These are phyloP conservation scores for Phlyctochytrium arcticum DNA, from an alignment of 192 early-diverging fungal genomes.

Conservation along the genomic window DNA sequence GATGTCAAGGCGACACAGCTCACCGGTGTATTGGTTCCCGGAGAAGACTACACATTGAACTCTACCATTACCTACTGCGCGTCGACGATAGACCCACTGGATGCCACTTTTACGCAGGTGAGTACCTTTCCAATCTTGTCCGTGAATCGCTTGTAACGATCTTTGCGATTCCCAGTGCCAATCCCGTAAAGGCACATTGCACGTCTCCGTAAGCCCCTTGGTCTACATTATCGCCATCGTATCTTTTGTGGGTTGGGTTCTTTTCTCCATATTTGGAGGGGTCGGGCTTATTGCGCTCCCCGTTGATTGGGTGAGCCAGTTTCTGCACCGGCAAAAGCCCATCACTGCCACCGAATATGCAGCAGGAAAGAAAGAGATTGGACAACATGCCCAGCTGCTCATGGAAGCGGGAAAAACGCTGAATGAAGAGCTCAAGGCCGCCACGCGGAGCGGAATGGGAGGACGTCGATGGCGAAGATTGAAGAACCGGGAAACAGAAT, in stretches of 20 bases:
- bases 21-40: slow-evolving; percentile 13
- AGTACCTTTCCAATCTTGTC: no score
- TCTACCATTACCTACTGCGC: slow-evolving; percentile 7
- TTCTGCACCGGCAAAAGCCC: slow-evolving; percentile 50
- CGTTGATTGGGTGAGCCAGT: slow-evolving; percentile 49
- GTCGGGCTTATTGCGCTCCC: slow-evolving; percentile 53
- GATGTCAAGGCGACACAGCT: slow-evolving; percentile 29
- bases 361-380: slow-evolving; percentile 50
- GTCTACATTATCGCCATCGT: slow-evolving; percentile 56
- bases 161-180: slow-evolving; percentile 21
- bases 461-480: slow-evolving; percentile 36
- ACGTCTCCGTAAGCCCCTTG: slow-evolving; percentile 43
- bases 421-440: slow-evolving; percentile 41
- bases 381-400: slow-evolving; percentile 42
- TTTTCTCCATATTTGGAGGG: slow-evolving; percentile 56
- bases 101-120: no score
- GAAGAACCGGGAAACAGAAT: slow-evolving; percentile 48
- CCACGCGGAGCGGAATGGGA: slow-evolving; percentile 27
- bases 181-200: slow-evolving; percentile 23
- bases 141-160: neutral
- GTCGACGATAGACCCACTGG: neutral
- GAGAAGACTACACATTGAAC: neutral
- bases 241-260: slow-evolving; percentile 50
- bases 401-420: slow-evolving; percentile 48
- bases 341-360: slow-evolving; percentile 46